A percentile compares a stretch with the other conserved stretches of the same genome.
Conservation (phyloP, 73 alveolate species). For the Uronychia setigera region DNA sequence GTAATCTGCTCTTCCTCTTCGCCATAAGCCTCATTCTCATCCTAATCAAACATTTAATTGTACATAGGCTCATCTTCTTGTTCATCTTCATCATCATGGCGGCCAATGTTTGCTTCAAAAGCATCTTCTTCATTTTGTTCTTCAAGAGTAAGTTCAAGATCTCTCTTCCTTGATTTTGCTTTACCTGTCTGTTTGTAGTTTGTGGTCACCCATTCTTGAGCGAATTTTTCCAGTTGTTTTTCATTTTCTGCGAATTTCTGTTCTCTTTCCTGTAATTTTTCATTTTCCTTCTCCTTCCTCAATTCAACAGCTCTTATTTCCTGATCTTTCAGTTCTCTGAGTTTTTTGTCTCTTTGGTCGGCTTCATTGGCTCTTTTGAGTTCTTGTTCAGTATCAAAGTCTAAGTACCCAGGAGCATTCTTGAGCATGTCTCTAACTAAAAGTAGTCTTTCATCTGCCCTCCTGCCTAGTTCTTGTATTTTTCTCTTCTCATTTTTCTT, state of each 20-base stretch:
- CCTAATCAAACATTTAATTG: neutral
- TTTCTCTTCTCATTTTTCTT: slow-evolving; percentile 1
- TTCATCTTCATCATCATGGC: neutral
- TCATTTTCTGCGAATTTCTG: slow-evolving; percentile 37
- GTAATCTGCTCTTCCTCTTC: slow-evolving; percentile 4
- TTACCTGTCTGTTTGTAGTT: slow-evolving; percentile 3
- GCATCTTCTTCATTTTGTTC: slow-evolving; percentile 13
- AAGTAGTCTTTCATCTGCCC: slow-evolving; percentile 16
- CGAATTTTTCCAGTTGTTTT: slow-evolving; percentile 30
- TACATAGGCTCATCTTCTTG: neutral
- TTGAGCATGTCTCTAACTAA: slow-evolving; percentile 23
- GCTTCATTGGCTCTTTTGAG: neutral
- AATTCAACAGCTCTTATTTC: slow-evolving; percentile 1
- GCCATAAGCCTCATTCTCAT: neutral
- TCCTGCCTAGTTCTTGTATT: slow-evolving; percentile 5
- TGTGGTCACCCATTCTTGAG: slow-evolving; percentile 20
- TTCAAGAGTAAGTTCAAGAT: neutral
- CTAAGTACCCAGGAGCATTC: slow-evolving; percentile 12
- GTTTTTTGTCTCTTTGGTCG: slow-evolving; percentile 2
- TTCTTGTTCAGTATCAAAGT: slow-evolving; percentile 14
- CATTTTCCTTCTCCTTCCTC: neutral
- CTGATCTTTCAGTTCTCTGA: slow-evolving; percentile 24
- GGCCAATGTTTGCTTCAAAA: neutral
- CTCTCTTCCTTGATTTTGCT: neutral
- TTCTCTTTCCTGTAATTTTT: slow-evolving; percentile 12